These are phyloP conservation scores for Deinandra increscens DNA, from an alignment of 129 eudicot species.

Conservation along the genomic window DNA sequence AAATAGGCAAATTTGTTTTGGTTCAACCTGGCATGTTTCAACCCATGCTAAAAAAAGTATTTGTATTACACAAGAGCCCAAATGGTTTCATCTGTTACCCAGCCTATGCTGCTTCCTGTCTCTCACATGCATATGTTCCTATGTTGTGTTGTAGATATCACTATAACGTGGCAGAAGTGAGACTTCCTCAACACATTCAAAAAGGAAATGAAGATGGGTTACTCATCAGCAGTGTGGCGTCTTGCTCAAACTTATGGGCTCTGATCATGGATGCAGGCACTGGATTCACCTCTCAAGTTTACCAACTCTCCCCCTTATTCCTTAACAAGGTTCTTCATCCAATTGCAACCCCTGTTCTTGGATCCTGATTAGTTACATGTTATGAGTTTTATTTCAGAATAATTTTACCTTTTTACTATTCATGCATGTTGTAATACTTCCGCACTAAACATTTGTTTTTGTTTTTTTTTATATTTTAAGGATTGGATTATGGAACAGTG, in stretches of 20 bases:
- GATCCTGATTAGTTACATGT: neutral
- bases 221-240: slow-evolving; percentile 76
- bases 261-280: slow-evolving; percentile 91
- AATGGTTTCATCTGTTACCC: neutral
- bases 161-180: slow-evolving; percentile 69
- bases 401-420: neutral
- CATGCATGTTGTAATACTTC: neutral
- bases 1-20: neutral
- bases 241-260: slow-evolving; percentile 78
- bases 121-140: neutral
- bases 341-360: neutral
- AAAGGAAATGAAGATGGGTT: slow-evolving; percentile 86
- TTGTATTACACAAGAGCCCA: neutral
- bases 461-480: slow-evolving; percentile 28
- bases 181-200: slow-evolving; percentile 69
- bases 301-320: slow-evolving; percentile 63
- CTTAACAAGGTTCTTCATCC: slow-evolving; percentile 57
- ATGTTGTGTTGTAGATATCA: slow-evolving; percentile 60
- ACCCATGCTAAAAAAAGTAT: neutral
- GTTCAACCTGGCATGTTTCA: neutral
- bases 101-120: neutral
- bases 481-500: slow-evolving; percentile 96
- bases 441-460: slow-evolving; percentile 3
- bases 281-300: slow-evolving; percentile 72
- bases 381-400: neutral